Conservation (phyloP, 2,329 filamentous ascomycete genomes). For the Microdochium nivale region DNA sequence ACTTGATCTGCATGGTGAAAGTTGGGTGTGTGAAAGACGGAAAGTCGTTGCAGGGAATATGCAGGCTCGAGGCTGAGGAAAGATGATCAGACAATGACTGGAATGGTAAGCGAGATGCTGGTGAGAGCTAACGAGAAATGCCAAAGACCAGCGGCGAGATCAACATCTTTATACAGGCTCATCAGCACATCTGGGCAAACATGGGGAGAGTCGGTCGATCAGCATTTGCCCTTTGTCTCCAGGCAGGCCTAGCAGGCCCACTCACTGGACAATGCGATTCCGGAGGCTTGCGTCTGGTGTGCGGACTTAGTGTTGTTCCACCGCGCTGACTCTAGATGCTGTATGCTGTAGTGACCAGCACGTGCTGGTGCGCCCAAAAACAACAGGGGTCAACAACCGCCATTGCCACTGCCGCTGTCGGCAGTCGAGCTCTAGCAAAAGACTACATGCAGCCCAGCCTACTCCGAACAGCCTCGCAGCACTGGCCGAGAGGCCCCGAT, state of each 20-base stretch:
- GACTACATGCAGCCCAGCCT: too few relatives aligned
- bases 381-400: neutral
- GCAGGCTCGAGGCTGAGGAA: neutral
- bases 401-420: neutral
- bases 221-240: neutral
- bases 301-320: neutral
- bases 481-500: neutral
- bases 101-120: neutral
- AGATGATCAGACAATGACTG: neutral
- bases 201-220: neutral
- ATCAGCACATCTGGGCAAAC: neutral
- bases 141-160: neutral
- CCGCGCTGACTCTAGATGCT: neutral
- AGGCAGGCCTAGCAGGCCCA: neutral
- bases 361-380: neutral
- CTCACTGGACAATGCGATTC: too few relatives aligned
- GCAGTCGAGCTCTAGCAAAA: neutral
- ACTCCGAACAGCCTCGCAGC: neutral
- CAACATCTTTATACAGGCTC: neutral
- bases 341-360: neutral
- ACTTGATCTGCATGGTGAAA: neutral
- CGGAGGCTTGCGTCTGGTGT: too few relatives aligned
- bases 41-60: neutral
- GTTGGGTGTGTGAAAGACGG: neutral
- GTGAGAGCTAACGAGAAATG: neutral